phyloP scores from a whole-genome alignment of 805 yeast species.

The Nakazawaea ishiwadae region DNA sequence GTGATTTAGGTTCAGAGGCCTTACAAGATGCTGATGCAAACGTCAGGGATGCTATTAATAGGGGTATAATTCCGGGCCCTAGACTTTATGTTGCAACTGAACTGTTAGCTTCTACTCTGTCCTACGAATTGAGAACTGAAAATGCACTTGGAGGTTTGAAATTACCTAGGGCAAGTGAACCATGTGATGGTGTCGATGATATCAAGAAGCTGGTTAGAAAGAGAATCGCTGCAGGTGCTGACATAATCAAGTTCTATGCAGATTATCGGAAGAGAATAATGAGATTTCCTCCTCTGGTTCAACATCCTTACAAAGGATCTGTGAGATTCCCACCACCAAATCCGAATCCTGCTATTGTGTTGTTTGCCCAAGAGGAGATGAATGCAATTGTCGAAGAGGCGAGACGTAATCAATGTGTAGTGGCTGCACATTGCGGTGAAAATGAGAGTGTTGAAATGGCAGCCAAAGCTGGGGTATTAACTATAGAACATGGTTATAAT shows the following conservation, averaged over 20 bases:
- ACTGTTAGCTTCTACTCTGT: slow-evolving; percentile 20
- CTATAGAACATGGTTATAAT: slow-evolving; percentile 24
- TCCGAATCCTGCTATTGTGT: slow-evolving; percentile 24
- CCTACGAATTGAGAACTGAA: slow-evolving; percentile 21
- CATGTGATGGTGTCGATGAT: slow-evolving; percentile 23
- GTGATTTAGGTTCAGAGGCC: slow-evolving; percentile 25
- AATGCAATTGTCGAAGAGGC: slow-evolving; percentile 22
- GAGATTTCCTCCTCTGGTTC: slow-evolving; percentile 23
- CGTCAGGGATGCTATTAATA: slow-evolving; percentile 23
- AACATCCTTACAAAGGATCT: slow-evolving; percentile 23
- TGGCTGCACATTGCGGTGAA: slow-evolving; percentile 25
- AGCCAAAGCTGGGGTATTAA: slow-evolving; percentile 21
- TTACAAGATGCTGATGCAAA: slow-evolving; percentile 25
- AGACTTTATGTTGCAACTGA: slow-evolving; percentile 24
- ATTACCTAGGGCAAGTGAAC: slow-evolving; percentile 20
- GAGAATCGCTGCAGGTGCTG: slow-evolving; percentile 24
- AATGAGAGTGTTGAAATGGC: slow-evolving; percentile 23
- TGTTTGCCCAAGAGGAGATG: slow-evolving; percentile 24
- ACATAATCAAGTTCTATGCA: slow-evolving; percentile 23
- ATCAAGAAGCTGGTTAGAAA: slow-evolving; percentile 23
- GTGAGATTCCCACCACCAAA: slow-evolving; percentile 21
- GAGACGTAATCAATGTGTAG: slow-evolving; percentile 20
- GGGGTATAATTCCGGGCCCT: slow-evolving; percentile 23
- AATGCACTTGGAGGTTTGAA: slow-evolving; percentile 21
- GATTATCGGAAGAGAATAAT: slow-evolving; percentile 23